These are phyloP conservation scores for Pisolithus thermaeus DNA, from an alignment of 1,284 basidiomycete species.

Conservation along the genomic window DNA sequence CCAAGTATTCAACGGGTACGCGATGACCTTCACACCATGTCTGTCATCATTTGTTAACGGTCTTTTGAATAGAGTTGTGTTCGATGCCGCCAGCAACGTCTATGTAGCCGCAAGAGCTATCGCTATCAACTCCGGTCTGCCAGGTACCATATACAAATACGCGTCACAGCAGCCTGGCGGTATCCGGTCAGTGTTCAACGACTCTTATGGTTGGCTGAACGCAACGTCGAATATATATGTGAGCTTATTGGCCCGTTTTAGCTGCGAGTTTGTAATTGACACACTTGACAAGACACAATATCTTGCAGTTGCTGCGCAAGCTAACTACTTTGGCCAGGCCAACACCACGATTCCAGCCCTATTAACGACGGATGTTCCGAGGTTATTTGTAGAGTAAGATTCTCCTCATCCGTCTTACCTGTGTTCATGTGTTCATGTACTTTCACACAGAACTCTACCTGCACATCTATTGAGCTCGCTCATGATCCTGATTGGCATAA, in stretches of 20 bases:
- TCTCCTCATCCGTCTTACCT: constrained; percentile 1
- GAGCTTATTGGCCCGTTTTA: constrained; percentile 18
- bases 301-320: constrained; percentile 48
- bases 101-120: constrained; percentile 46
- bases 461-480: constrained; percentile 43
- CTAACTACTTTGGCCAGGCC: constrained; percentile 45
- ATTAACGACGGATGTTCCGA: constrained; percentile 36
- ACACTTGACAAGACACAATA: constrained; percentile 40
- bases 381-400: constrained; percentile 52
- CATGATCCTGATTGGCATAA: constrained; percentile 41
- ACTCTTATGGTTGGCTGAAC: constrained; percentile 45
- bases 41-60: constrained; percentile 2
- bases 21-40: background rate
- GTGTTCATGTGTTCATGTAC: background rate
- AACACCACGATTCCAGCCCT: constrained; percentile 33
- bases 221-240: constrained; percentile 48
- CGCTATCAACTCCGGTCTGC: constrained; percentile 41
- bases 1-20: constrained; percentile 51
- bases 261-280: constrained; percentile 1
- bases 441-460: constrained; percentile 39
- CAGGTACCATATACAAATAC: constrained; percentile 50
- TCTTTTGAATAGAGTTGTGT: constrained; percentile 37
- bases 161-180: constrained; percentile 37
- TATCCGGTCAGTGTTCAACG: constrained; percentile 39
- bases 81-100: constrained; percentile 32